Evolutionary conservation across 2,329 filamentous ascomycete genomes (phyloP).

Genomic region (Epichloe sylvatica): DNA sequence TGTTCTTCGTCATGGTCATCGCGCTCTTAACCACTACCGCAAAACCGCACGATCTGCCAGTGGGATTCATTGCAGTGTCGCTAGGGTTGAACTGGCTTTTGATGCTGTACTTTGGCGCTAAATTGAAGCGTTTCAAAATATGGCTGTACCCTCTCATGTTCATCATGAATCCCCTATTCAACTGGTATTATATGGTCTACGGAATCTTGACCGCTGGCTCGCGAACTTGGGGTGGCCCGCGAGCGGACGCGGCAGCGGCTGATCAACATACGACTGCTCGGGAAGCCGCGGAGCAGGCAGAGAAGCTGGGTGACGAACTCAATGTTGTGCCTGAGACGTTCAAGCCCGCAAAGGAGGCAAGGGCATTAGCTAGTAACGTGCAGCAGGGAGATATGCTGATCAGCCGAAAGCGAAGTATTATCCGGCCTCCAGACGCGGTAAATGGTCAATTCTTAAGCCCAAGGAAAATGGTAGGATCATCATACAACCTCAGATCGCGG

Average conservation of each 20-base stretch:
- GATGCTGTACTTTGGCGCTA: slow-evolving; percentile 90
- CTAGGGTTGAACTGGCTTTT: slow-evolving; percentile 86
- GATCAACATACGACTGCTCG: slow-evolving; percentile 63
- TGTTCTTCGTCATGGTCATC: slow-evolving; percentile 89
- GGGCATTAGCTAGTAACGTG: slow-evolving; percentile 17
- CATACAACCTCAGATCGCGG: neutral
- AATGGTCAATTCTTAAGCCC: slow-evolving; percentile 68
- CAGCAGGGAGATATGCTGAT: slow-evolving; percentile 21
- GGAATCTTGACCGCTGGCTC: slow-evolving; percentile 90
- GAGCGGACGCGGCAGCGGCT: slow-evolving; percentile 74
- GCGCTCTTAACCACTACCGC: slow-evolving; percentile 76
- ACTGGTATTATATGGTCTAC: slow-evolving; percentile 97
- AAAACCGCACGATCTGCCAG: slow-evolving; percentile 62
- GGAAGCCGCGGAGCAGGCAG: slow-evolving; percentile 71
- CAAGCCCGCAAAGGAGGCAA: slow-evolving; percentile 42
- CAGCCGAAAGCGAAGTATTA: slow-evolving; percentile 36
- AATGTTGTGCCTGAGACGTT: slow-evolving; percentile 85
- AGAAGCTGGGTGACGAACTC: slow-evolving; percentile 68
- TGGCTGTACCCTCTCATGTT: slow-evolving; percentile 96
- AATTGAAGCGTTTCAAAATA: slow-evolving; percentile 79
- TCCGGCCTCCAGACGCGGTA: slow-evolving; percentile 60
- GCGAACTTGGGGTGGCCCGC: slow-evolving; percentile 87
- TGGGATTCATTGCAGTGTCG: slow-evolving; percentile 87
- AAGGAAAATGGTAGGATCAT: slow-evolving; percentile 10
- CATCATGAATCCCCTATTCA: slow-evolving; percentile 87